Evolutionary conservation across 352 stramenopile genomes (phyloP).

Genomic region (Phytophthora citrophthora): DNA sequence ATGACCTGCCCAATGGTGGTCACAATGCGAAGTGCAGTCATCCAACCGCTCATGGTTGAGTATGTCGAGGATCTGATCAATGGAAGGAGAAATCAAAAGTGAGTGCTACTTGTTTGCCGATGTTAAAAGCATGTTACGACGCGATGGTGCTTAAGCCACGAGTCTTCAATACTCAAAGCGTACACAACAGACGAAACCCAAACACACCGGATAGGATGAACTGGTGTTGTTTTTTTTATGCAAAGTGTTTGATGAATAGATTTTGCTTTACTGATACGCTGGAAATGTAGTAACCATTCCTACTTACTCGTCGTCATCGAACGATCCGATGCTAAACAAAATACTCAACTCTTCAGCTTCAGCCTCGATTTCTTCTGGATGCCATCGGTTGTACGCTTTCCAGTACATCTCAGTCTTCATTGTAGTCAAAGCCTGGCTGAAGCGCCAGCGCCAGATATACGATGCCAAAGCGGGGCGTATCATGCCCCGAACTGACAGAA

Average conservation of each 20-base stretch:
- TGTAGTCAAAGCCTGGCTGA: conserved; percentile 7
- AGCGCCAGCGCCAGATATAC: conserved; percentile 25
- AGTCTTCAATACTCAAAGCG: conserved; percentile 3
- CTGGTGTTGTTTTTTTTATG: conserved; percentile 9
- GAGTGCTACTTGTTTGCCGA: background rate
- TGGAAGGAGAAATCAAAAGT: conserved; percentile 9
- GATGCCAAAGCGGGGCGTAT: conserved; percentile 2
- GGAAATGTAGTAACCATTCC: too few relatives aligned
- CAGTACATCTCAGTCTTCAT: background rate
- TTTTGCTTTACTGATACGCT: too few relatives aligned
- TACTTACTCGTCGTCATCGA: conserved; percentile 19
- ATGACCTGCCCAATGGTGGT: conserved; percentile 23
- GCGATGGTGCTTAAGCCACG: background rate
- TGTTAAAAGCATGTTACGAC: background rate
- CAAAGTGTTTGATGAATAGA: background rate
- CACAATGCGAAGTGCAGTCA: conserved; percentile 17
- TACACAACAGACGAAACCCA: conserved; percentile 14
- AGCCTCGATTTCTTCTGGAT: background rate
- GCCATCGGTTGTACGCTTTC: background rate
- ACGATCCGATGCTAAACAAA: conserved; percentile 1
- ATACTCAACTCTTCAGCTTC: background rate
- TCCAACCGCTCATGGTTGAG: conserved; percentile 18
- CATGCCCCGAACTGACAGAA: conserved; percentile 9
- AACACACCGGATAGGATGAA: conserved; percentile 24
- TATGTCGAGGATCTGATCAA: background rate